phyloP scores from a whole-genome alignment of 108 stramenopile species.

The Skeletonema menzelii region DNA sequence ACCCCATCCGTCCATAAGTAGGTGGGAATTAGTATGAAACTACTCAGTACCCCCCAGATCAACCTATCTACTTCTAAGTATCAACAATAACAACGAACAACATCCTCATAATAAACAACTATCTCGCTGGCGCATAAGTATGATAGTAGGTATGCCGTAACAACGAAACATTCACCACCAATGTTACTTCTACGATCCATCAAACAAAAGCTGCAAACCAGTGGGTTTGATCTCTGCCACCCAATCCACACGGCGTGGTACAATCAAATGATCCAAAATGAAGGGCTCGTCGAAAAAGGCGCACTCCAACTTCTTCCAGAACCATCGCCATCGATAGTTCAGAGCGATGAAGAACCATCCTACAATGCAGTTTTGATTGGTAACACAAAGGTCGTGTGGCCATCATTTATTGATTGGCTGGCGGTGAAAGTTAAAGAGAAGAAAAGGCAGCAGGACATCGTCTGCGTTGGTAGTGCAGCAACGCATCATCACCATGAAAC shows the following conservation, averaged over 20 bases:
- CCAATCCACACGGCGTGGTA: conserved; percentile 50
- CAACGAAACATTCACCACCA: not conserved
- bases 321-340: conserved; percentile 8
- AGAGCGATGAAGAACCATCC: not conserved
- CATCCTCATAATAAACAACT: too few species aligned
- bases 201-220: not conserved
- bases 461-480: not conserved
- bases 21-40: too few species aligned
- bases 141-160: too few species aligned
- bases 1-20: too few species aligned
- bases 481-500: not conserved
- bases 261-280: conserved; percentile 42
- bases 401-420: conserved; percentile 47
- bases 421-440: conserved; percentile 13
- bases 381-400: conserved; percentile 51
- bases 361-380: conserved; percentile 53
- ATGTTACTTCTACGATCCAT: not conserved
- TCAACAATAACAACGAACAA: too few species aligned
- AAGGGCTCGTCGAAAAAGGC: conserved; percentile 46
- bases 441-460: not conserved
- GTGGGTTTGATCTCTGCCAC: conserved; percentile 41
- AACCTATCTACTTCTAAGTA: too few species aligned
- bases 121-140: too few species aligned
- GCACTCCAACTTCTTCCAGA: conserved; percentile 43
- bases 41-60: too few species aligned